These are phyloP conservation scores for Trametes sanguinea DNA, from an alignment of 768 basidiomycete species.

Conservation along the genomic window DNA sequence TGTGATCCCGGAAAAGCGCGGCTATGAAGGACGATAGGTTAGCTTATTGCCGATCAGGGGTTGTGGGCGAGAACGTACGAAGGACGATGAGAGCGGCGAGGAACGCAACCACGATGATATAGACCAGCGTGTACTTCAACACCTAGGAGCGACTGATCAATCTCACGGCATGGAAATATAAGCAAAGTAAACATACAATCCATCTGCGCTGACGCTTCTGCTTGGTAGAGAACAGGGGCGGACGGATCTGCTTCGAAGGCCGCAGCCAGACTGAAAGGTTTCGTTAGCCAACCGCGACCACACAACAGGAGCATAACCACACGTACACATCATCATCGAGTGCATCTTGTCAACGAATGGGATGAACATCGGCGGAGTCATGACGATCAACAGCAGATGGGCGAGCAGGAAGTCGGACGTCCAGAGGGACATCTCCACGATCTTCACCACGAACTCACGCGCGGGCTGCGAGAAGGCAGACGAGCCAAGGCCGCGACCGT, in stretches of 20 bases:
- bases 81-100: slow-evolving; percentile 81
- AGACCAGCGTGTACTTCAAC: slow-evolving; percentile 84
- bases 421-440: slow-evolving; percentile 97
- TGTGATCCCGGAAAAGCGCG: slow-evolving; percentile 76
- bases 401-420: slow-evolving; percentile 90
- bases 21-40: slow-evolving; percentile 45
- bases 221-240: slow-evolving; percentile 92
- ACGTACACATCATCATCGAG: slow-evolving; percentile 90
- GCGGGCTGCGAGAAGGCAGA: slow-evolving; percentile 94
- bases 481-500: slow-evolving; percentile 88
- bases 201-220: slow-evolving; percentile 90
- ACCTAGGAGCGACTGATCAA: slow-evolving; percentile 45
- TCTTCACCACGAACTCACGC: slow-evolving; percentile 97
- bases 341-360: slow-evolving; percentile 89
- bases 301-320: background rate
- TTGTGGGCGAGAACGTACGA: slow-evolving; percentile 54
- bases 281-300: slow-evolving; percentile 15
- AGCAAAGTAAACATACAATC: slow-evolving; percentile 58
- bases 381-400: slow-evolving; percentile 82
- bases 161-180: slow-evolving; percentile 1
- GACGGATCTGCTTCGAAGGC: slow-evolving; percentile 90
- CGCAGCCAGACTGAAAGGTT: slow-evolving; percentile 81
- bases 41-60: slow-evolving; percentile 11
- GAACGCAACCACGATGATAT: slow-evolving; percentile 70
- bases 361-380: slow-evolving; percentile 82